These are phyloP conservation scores for Ophiostoma triangulosporum DNA, from an alignment of 2,329 filamentous ascomycete species.

Conservation along the genomic window DNA sequence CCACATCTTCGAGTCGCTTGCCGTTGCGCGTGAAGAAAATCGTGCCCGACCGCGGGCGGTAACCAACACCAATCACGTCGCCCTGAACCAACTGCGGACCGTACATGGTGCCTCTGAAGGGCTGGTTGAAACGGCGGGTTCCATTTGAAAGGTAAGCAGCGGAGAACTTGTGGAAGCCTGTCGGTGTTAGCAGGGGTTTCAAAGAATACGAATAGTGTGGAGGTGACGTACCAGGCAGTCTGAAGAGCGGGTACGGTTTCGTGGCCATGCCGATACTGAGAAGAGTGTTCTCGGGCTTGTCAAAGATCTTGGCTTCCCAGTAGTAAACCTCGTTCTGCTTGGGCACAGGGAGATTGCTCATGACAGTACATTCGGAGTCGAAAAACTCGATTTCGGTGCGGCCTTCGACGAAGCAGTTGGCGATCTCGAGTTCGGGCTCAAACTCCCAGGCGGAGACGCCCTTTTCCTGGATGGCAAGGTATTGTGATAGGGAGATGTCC, in stretches of 20 bases:
- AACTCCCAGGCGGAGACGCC: conserved; percentile 99
- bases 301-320: conserved; percentile 98
- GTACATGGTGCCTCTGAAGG: conserved; percentile 67
- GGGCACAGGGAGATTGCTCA: conserved; percentile 90
- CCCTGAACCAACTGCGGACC: conserved; percentile 79
- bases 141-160: conserved; percentile 84
- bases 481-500: conserved; percentile 94
- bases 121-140: conserved; percentile 80
- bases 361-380: conserved; percentile 92
- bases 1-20: conserved; percentile 90
- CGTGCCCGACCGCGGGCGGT: conserved; percentile 83
- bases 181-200: background rate
- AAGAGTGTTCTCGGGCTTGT: conserved; percentile 80
- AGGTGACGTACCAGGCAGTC: conserved; percentile 48
- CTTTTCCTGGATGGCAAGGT: conserved; percentile 96
- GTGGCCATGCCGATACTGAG: conserved; percentile 90
- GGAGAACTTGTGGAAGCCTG: conserved; percentile 74
- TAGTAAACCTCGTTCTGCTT: conserved; percentile 99
- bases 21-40: conserved; percentile 98
- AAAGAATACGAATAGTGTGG: background rate
- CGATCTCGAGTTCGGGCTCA: conserved; percentile 95
- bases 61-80: conserved; percentile 91
- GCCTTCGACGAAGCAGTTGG: conserved; percentile 94
- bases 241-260: conserved; percentile 91
- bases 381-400: conserved; percentile 98